A percentile compares a stretch with the other conserved stretches of the same genome.
phyloP scores from a whole-genome alignment of 495 filamentous ascomycete genomes.

The Aspergillus sclerotiicarbonarius region DNA sequence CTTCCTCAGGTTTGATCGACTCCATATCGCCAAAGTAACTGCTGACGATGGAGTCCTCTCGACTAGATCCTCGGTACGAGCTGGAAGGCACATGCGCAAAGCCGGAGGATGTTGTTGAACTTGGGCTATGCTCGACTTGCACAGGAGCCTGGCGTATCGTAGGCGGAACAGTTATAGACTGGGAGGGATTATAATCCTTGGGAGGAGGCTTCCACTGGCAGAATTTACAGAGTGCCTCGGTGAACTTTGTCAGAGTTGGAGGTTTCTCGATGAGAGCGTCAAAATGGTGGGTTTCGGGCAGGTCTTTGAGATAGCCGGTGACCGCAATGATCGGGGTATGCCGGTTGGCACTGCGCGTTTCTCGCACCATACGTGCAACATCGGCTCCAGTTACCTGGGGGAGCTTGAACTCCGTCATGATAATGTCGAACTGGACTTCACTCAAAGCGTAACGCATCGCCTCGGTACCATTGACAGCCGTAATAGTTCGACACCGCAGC shows the following conservation, averaged over 20 bases:
- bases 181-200: conserved; percentile 44
- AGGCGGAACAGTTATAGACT: conserved; percentile 54
- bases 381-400: conserved; percentile 93
- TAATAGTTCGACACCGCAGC: conserved; percentile 90
- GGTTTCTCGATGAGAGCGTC: conserved; percentile 94
- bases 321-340: conserved; percentile 94
- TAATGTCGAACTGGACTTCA: conserved; percentile 92
- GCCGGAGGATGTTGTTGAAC: conserved; percentile 73
- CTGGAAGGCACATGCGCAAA: conserved; percentile 67
- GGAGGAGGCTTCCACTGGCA: conserved; percentile 90
- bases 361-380: conserved; percentile 93
- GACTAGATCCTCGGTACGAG: conserved; percentile 72
- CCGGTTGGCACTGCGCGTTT: conserved; percentile 91
- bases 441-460: conserved; percentile 89
- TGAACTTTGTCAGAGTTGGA: conserved; percentile 82
- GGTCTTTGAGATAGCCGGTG: conserved; percentile 95
- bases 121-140: conserved; percentile 75
- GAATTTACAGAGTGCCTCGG: conserved; percentile 76
- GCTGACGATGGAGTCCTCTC: conserved; percentile 82
- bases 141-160: conserved; percentile 59
- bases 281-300: conserved; percentile 91
- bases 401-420: conserved; percentile 94
- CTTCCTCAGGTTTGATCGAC: conserved; percentile 72
- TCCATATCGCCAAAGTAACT: conserved; percentile 85
- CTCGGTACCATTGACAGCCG: conserved; percentile 82